Percentiles rank a stretch among this genome's conserved stretches.
Evolutionary conservation across 495 filamentous ascomycete species (phyloP).

Genomic region (Barbatosphaeria neglecta): DNA sequence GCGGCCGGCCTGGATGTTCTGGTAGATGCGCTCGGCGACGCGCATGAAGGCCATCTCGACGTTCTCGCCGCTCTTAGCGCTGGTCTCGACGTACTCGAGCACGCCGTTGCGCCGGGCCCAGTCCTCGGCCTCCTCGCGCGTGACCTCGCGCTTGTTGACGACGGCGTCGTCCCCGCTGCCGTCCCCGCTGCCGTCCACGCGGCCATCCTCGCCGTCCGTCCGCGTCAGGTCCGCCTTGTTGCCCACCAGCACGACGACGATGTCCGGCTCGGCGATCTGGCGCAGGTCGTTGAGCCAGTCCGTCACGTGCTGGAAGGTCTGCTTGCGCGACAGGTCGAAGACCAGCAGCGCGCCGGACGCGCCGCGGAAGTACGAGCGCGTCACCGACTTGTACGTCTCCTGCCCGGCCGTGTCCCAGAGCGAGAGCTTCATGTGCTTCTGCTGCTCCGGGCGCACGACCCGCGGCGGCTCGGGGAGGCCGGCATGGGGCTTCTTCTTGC

Average conservation of each 20-base stretch:
- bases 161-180: neutral
- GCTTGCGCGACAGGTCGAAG: slow-evolving; percentile 79
- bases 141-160: slow-evolving; percentile 63
- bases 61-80: slow-evolving; percentile 82
- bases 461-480: slow-evolving; percentile 26
- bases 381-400: slow-evolving; percentile 93
- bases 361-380: slow-evolving; percentile 88
- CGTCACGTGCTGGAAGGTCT: slow-evolving; percentile 75
- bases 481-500: neutral
- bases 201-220: slow-evolving; percentile 20
- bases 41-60: slow-evolving; percentile 89
- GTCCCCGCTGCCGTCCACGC: neutral
- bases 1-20: slow-evolving; percentile 84
- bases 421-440: slow-evolving; percentile 65
- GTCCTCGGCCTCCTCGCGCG: slow-evolving; percentile 64
- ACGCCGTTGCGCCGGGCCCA: slow-evolving; percentile 79
- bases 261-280: slow-evolving; percentile 84
- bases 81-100: slow-evolving; percentile 88
- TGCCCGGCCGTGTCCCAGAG: slow-evolving; percentile 97
- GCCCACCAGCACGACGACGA: slow-evolving; percentile 86
- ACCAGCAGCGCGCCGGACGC: slow-evolving; percentile 86
- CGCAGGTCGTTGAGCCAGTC: slow-evolving; percentile 89
- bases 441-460: slow-evolving; percentile 18
- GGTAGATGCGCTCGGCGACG: slow-evolving; percentile 85
- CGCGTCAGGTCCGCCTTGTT: slow-evolving; percentile 81